Evolutionary conservation across 306 rosid genomes (phyloP).

Genomic region (Rosa chinensis): DNA sequence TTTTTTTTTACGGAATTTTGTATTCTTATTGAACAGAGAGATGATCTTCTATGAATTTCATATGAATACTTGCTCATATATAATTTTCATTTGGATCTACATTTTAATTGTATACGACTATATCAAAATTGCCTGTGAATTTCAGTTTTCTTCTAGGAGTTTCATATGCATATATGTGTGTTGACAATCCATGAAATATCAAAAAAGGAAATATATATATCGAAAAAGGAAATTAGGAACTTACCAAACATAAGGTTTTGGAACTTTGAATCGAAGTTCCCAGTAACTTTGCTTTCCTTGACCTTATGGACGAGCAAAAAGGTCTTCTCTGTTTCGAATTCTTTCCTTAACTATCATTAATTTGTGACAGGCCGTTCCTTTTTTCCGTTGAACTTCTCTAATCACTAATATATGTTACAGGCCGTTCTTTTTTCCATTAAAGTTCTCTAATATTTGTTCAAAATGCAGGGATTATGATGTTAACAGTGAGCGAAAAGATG

Average conservation of each 20-base stretch:
- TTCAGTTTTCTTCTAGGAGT: background rate
- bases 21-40: too few relatives aligned
- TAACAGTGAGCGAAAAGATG: constrained; percentile 52
- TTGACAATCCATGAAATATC: background rate
- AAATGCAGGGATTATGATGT: constrained; percentile 33
- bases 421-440: background rate
- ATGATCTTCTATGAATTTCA: too few relatives aligned
- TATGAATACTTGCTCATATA: too few relatives aligned
- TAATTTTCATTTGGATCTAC: too few relatives aligned
- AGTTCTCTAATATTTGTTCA: background rate
- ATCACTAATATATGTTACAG: background rate
- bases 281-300: too few relatives aligned
- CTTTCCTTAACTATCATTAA: background rate
- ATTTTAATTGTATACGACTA: background rate
- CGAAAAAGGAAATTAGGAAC: background rate
- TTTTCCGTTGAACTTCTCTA: background rate
- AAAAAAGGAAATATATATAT: too few relatives aligned
- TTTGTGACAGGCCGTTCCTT: background rate
- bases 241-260: background rate
- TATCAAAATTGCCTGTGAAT: background rate
- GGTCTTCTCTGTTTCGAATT: background rate
- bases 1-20: too few relatives aligned
- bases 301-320: too few relatives aligned
- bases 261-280: background rate
- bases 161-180: background rate